phyloP scores from a whole-genome alignment of 495 filamentous ascomycete species.

The Oleoguttula mirabilis region DNA sequence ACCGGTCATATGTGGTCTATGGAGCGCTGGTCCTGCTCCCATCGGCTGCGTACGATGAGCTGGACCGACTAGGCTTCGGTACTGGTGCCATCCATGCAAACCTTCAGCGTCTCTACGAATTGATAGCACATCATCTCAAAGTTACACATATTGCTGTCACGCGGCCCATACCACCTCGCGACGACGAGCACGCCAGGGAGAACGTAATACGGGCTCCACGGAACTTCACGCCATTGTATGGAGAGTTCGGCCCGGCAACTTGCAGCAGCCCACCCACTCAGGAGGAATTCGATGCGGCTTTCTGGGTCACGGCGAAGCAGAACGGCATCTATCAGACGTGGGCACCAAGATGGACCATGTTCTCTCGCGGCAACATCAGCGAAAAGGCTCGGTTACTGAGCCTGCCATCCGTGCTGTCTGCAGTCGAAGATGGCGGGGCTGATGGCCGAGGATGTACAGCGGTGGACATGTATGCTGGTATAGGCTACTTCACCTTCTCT shows the following conservation, averaged over 20 bases:
- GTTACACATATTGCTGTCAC: constrained; percentile 65
- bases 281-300: constrained; percentile 46
- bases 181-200: constrained; percentile 24
- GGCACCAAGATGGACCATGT: constrained; percentile 86
- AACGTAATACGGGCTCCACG: constrained; percentile 59
- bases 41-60: neutral
- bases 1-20: constrained; percentile 8
- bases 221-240: constrained; percentile 49
- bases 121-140: constrained; percentile 36
- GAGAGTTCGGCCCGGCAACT: constrained; percentile 48
- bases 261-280: constrained; percentile 21
- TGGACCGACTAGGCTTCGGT: neutral
- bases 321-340: constrained; percentile 74
- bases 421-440: constrained; percentile 18
- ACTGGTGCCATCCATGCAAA: constrained; percentile 24
- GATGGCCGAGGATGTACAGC: constrained; percentile 37
- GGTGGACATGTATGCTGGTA: constrained; percentile 80
- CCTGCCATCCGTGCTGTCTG: constrained; percentile 30
- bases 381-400: constrained; percentile 67
- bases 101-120: constrained; percentile 40
- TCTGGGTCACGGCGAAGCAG: constrained; percentile 67
- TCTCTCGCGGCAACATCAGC: constrained; percentile 73
- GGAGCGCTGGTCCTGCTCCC: constrained; percentile 5
- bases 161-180: constrained; percentile 47
- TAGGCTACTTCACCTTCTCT: constrained; percentile 83